Percentiles rank a stretch among this genome's conserved stretches.
phyloP scores from a whole-genome alignment of 2,329 filamentous ascomycete species.

The Drechslerella dactyloides region DNA sequence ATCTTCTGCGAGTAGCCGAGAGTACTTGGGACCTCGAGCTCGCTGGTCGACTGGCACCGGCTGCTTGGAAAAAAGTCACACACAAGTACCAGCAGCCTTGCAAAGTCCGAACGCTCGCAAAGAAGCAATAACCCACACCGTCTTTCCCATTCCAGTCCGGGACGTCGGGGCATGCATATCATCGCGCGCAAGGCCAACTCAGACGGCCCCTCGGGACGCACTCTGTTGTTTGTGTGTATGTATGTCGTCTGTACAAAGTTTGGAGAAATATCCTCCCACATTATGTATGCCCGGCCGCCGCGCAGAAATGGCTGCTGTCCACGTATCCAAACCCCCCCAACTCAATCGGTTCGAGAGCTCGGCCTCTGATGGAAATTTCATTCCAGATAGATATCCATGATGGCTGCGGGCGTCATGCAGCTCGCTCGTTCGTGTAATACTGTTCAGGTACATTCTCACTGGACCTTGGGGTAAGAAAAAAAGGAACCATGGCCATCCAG shows the following conservation, averaged over 20 bases:
- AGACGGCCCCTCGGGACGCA: constrained; percentile 23
- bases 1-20: constrained; percentile 8
- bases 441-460: not conserved
- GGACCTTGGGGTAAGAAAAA: not conserved
- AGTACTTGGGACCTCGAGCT: not conserved
- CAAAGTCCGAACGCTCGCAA: constrained; percentile 1
- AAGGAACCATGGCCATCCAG: not conserved
- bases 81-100: not conserved
- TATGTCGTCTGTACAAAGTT: not conserved
- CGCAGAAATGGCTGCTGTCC: constrained; percentile 44
- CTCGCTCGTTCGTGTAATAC: not conserved
- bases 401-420: constrained; percentile 1
- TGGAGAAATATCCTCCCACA: not conserved
- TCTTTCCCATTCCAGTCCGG: constrained; percentile 44
- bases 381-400: constrained; percentile 2
- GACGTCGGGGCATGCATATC: constrained; percentile 47
- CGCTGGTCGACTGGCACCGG: not conserved
- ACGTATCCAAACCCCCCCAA: constrained; percentile 41
- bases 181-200: constrained; percentile 48
- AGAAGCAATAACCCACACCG: constrained; percentile 1
- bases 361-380: not conserved
- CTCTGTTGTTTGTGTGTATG: not conserved
- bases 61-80: not conserved
- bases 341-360: constrained; percentile 1
- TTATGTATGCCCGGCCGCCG: constrained; percentile 14